Conservation (phyloP, 2,329 filamentous ascomycete genomes). For the Sporothrix curviconia region DNA sequence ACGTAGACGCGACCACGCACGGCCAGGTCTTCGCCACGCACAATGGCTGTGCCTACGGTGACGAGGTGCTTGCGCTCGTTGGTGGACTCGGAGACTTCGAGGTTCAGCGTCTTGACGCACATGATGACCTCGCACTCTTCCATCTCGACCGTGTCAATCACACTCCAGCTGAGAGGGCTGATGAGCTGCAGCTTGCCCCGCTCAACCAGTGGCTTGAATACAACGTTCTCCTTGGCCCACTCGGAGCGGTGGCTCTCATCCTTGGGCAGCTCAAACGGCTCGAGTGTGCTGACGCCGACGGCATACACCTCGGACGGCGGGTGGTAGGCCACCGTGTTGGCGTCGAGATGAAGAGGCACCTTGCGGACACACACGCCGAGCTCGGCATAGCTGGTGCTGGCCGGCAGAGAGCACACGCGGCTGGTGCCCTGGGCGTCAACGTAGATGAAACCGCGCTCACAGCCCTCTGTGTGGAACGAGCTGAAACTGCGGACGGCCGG, state of each 20-base stretch:
- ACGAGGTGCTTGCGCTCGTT: conserved; percentile 79
- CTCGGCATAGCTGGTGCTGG: conserved; percentile 57
- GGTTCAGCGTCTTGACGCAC: conserved; percentile 72
- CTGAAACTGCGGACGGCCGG: conserved; percentile 64
- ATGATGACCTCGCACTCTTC: conserved; percentile 71
- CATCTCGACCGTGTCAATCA: conserved; percentile 70
- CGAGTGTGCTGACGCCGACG: conserved; percentile 59
- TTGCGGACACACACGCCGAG: conserved; percentile 70
- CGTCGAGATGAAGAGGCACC: conserved; percentile 61
- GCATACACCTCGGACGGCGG: conserved; percentile 68
- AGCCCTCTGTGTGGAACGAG: conserved; percentile 68
- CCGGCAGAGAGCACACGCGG: conserved; percentile 65
- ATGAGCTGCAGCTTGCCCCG: conserved; percentile 72
- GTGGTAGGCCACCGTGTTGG: conserved; percentile 71
- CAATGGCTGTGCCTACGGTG: conserved; percentile 75
- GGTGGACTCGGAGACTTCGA: conserved; percentile 87
- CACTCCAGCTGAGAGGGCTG: conserved; percentile 67
- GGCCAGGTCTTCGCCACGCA: conserved; percentile 85
- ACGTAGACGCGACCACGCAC: conserved; percentile 81
- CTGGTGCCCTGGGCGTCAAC: conserved; percentile 66
- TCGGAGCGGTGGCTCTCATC: conserved; percentile 80
- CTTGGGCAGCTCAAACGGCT: conserved; percentile 75
- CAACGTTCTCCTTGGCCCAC: conserved; percentile 65
- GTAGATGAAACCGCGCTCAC: conserved; percentile 77
- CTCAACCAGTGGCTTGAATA: conserved; percentile 60